Percentiles rank a stretch among this genome's conserved stretches.
Conservation (phyloP, 2,329 filamentous ascomycete species). For the Fusarium secorum region DNA sequence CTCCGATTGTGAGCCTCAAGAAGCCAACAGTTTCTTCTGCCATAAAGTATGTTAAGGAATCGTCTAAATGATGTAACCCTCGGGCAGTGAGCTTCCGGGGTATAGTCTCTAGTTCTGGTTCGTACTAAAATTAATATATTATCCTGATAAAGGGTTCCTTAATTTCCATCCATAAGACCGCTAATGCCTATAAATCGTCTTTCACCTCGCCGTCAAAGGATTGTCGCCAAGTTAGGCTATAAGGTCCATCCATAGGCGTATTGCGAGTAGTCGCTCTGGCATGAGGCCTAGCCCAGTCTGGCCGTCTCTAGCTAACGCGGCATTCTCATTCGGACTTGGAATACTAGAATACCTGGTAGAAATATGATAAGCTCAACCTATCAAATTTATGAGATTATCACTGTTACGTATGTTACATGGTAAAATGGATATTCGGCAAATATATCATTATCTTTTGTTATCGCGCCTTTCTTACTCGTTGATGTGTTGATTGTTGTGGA, state of each 20-base stretch:
- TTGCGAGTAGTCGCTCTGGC: background rate
- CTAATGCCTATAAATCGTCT: background rate
- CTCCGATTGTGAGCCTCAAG: background rate
- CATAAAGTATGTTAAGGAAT: accelerated
- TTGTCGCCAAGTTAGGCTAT: background rate
- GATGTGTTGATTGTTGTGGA: background rate
- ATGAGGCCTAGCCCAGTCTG: too few species aligned
- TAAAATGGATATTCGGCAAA: background rate
- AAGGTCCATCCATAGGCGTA: background rate
- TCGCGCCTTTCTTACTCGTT: background rate
- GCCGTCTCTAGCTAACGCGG: background rate
- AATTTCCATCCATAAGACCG: background rate
- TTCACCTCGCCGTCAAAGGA: background rate
- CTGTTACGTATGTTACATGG: background rate
- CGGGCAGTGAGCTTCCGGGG: accelerated
- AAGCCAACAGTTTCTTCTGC: background rate
- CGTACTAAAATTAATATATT: background rate
- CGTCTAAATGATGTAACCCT: accelerated
- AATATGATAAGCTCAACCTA: background rate
- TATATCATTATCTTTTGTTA: background rate
- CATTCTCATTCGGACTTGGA: background rate
- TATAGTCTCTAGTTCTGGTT: background rate
- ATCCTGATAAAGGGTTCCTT: accelerated
- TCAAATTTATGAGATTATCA: background rate
- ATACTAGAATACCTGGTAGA: accelerated